These are phyloP conservation scores for Picocystis salinarum DNA, from an alignment of 139 green algal species.

Conservation along the genomic window DNA sequence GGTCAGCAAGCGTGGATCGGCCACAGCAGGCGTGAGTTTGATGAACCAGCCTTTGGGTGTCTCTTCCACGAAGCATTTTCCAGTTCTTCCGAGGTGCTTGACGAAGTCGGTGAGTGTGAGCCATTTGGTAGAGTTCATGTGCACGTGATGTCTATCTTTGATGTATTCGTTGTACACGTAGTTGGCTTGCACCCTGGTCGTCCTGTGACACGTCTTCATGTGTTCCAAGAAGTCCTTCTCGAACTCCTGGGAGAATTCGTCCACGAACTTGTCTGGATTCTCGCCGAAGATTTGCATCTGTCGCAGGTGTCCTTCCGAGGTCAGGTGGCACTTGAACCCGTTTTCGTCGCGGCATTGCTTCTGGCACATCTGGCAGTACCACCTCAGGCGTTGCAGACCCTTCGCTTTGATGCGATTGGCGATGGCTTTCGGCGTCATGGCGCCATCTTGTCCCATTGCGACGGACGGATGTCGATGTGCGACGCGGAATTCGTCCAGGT, in stretches of 20 bases:
- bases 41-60: slow-evolving; percentile 89
- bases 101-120: slow-evolving; percentile 74
- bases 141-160: slow-evolving; percentile 66
- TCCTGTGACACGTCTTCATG: slow-evolving; percentile 18
- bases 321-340: slow-evolving; percentile 89
- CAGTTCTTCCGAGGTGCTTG: slow-evolving; percentile 48
- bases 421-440: too few species aligned
- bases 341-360: slow-evolving; percentile 98
- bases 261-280: slow-evolving; percentile 48
- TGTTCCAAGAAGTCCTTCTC: slow-evolving; percentile 74
- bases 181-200: slow-evolving; percentile 4
- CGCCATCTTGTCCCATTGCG: too few species aligned
- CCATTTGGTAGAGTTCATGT: slow-evolving; percentile 97
- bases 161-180: slow-evolving; percentile 92
- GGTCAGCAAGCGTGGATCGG: too few species aligned
- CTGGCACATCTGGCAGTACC: slow-evolving; percentile 90
- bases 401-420: slow-evolving; percentile 81
- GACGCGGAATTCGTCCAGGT: too few species aligned
- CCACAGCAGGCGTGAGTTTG: too few species aligned
- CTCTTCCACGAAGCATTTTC: slow-evolving; percentile 81
- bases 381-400: slow-evolving; percentile 84
- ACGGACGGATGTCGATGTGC: too few species aligned
- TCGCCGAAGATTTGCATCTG: slow-evolving; percentile 77
- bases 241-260: slow-evolving; percentile 77
- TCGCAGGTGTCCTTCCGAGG: slow-evolving; percentile 48